Percentiles rank a stretch among this genome's conserved stretches.
phyloP scores from a whole-genome alignment of 2,329 filamentous ascomycete genomes.

The Ophiostoma populinum region DNA sequence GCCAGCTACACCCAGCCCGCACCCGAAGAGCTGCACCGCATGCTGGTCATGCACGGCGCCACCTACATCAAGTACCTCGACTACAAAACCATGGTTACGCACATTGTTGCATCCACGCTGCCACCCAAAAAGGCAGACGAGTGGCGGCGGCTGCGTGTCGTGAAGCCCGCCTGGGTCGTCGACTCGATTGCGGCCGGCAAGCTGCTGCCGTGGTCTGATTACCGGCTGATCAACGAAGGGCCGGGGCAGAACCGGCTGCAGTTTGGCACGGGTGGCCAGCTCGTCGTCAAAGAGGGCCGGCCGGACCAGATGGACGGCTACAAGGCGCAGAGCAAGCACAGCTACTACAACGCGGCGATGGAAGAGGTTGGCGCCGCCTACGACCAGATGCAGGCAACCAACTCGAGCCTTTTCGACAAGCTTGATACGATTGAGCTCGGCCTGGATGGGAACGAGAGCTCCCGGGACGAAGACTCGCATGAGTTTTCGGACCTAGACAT shows the following conservation, averaged over 20 bases:
- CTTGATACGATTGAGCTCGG: conserved; percentile 4
- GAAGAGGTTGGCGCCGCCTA: conserved; percentile 17
- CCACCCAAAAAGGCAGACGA: conserved; percentile 89
- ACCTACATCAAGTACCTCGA: conserved; percentile 90
- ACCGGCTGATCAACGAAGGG: conserved; percentile 71
- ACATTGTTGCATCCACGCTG: conserved; percentile 81
- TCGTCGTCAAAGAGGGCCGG: conserved; percentile 54
- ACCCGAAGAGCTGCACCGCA: conserved; percentile 67
- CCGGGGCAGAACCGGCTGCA: conserved; percentile 62
- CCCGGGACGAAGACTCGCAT: background rate
- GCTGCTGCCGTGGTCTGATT: conserved; percentile 71
- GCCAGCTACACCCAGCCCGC: conserved; percentile 95
- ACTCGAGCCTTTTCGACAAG: conserved; percentile 3
- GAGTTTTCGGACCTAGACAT: background rate
- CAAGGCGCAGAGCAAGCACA: conserved; percentile 61
- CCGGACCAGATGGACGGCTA: conserved; percentile 48
- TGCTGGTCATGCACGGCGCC: conserved; percentile 87
- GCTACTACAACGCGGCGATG: conserved; percentile 68
- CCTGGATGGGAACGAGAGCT: background rate
- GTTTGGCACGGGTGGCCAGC: conserved; percentile 38
- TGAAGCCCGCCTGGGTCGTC: conserved; percentile 86
- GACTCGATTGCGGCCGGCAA: conserved; percentile 73
- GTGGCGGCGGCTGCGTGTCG: conserved; percentile 73
- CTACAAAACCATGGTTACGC: conserved; percentile 84
- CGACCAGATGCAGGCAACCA: conserved; percentile 12